phyloP scores from a whole-genome alignment of 106 monocot genomes.

The Agapanthus africanus region DNA sequence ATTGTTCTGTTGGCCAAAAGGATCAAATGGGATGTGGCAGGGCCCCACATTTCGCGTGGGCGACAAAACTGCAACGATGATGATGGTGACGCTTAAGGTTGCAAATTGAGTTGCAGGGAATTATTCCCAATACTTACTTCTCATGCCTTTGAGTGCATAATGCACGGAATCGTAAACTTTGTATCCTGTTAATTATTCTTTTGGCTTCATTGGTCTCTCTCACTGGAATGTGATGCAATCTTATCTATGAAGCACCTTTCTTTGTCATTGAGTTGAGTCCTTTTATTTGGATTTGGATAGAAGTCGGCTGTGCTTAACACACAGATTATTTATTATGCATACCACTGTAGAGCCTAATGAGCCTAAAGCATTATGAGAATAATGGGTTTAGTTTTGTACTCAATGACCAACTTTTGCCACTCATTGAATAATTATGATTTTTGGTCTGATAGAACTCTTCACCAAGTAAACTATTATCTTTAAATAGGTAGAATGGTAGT shows the following conservation, averaged over 20 bases:
- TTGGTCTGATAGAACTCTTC: not conserved
- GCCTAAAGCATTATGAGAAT: not conserved
- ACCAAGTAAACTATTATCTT: not conserved
- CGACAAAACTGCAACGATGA: not conserved
- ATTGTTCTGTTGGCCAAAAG: not conserved
- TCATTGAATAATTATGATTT: not conserved
- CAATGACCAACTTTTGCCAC: not conserved
- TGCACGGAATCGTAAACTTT: not conserved
- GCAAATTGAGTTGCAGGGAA: not conserved
- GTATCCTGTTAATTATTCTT: not conserved
- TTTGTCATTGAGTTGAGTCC: not conserved
- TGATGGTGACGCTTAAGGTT: not conserved
- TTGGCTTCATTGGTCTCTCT: not conserved
- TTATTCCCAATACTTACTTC: not conserved
- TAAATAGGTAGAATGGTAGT: too few relatives aligned
- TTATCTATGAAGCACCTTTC: not conserved
- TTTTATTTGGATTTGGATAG: not conserved
- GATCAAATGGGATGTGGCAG: constrained; percentile 3
- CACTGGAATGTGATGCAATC: constrained; percentile 1
- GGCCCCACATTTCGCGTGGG: not conserved
- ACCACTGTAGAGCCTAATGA: not conserved
- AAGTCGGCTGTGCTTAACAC: not conserved
- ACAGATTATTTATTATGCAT: not conserved
- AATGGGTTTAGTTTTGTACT: not conserved
- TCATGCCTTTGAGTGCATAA: not conserved